A percentile compares a stretch with the other conserved stretches of the same genome.
Evolutionary conservation across 257 asterid genomes (phyloP).

Genomic region (Solanum rostratum): DNA sequence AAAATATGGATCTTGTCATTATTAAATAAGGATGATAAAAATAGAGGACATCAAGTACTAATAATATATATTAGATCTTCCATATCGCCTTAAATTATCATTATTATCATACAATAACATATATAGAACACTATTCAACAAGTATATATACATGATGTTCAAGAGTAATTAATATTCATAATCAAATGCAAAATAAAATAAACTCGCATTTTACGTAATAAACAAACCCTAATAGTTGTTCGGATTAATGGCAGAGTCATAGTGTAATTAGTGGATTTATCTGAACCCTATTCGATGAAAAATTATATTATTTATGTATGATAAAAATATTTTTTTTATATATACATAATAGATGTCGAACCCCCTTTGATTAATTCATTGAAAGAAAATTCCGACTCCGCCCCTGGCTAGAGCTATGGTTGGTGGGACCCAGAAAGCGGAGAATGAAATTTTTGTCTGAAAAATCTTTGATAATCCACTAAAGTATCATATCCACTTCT

Average conservation of each 20-base stretch:
- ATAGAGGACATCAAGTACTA: background rate
- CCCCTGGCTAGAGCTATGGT: background rate
- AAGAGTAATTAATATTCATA: background rate
- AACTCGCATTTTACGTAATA: background rate
- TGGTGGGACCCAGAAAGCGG: background rate
- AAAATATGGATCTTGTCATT: background rate
- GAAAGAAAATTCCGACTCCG: too few relatives aligned
- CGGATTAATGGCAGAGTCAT: too few relatives aligned
- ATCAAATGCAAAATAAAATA: background rate
- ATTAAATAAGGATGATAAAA: background rate
- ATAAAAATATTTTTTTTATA: too few relatives aligned
- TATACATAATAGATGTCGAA: too few relatives aligned
- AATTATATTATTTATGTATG: too few relatives aligned
- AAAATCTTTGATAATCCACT: background rate
- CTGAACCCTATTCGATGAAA: too few relatives aligned
- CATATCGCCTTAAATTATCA: background rate
- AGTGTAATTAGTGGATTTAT: too few relatives aligned
- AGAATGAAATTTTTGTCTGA: conserved; percentile 5
- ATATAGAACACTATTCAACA: background rate
- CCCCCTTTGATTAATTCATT: too few relatives aligned
- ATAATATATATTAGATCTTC: background rate
- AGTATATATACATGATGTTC: background rate
- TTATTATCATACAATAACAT: background rate
- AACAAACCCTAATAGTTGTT: background rate
- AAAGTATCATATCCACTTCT: background rate